Conservation (phyloP, 306 rosid species). For the Hippophae gyantsensis region DNA sequence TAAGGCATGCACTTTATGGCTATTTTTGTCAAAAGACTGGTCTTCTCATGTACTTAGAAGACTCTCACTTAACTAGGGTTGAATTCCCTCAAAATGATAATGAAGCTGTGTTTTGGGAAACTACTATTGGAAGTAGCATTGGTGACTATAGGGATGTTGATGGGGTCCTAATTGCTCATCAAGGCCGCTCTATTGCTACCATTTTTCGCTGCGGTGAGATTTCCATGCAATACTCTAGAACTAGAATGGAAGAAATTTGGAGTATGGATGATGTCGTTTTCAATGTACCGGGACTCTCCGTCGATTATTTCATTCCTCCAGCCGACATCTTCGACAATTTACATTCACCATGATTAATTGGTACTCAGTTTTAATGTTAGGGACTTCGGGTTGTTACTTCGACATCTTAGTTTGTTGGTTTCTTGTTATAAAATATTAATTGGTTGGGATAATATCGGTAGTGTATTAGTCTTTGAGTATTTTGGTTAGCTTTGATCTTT, state of each 20-base stretch:
- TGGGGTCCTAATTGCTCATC: constrained; percentile 72
- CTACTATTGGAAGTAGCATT: constrained; percentile 88
- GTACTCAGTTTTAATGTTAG: no score
- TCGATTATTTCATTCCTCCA: constrained; percentile 83
- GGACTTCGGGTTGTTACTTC: no score
- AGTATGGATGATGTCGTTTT: constrained; percentile 84
- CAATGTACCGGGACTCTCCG: constrained; percentile 82
- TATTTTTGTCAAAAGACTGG: constrained; percentile 95
- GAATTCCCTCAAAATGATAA: constrained; percentile 35
- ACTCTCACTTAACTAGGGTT: constrained; percentile 82
- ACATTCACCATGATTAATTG: constrained; percentile 23
- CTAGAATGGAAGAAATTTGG: constrained; percentile 89
- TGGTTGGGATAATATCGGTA: no score
- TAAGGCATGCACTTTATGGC: constrained; percentile 78
- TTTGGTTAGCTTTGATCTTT: no score
- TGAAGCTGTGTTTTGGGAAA: constrained; percentile 82
- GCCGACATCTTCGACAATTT: constrained; percentile 55
- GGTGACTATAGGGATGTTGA: constrained; percentile 74
- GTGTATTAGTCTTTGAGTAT: no score
- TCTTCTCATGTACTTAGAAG: constrained; percentile 79
- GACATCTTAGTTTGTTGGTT: no score
- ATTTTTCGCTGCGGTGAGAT: constrained; percentile 72
- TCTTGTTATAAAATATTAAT: no score
- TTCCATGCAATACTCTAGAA: constrained; percentile 71
- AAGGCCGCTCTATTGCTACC: constrained; percentile 81